Evolutionary conservation across 768 basidiomycete genomes (phyloP).

Genomic region (Boletus sp.): DNA sequence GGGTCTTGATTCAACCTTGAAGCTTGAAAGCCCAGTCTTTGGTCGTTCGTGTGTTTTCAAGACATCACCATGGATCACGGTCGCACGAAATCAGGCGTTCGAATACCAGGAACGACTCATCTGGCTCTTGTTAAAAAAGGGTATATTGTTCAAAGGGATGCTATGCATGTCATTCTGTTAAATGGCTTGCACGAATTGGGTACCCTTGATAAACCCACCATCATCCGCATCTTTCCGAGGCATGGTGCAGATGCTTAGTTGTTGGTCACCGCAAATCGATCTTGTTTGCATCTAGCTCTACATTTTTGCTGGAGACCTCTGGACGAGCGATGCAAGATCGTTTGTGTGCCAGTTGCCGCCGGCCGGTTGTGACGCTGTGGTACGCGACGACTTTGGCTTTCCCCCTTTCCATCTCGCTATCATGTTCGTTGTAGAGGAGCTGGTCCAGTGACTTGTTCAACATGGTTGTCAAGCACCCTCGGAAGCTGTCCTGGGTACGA

Average conservation of each 20-base stretch:
- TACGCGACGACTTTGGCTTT: neutral
- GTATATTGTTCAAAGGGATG: neutral
- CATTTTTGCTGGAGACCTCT: accelerated
- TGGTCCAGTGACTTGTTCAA: neutral
- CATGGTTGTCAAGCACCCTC: neutral
- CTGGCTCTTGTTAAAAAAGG: neutral
- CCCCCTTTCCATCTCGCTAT: neutral
- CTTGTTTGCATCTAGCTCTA: neutral
- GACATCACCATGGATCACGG: neutral
- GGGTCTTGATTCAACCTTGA: neutral
- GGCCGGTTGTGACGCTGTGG: neutral
- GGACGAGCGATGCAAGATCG: neutral
- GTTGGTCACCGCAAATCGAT: neutral
- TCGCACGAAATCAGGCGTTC: neutral
- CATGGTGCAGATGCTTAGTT: neutral
- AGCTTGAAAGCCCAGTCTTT: neutral
- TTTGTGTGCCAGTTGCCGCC: neutral
- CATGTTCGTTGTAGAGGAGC: neutral
- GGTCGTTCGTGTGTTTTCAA: too few relatives aligned
- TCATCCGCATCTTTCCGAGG: neutral
- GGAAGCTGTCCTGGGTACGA: neutral
- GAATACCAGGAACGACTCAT: neutral
- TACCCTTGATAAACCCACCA: neutral
- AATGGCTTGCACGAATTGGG: neutral
- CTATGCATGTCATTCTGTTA: neutral